Base-by-base conservation (phyloP, 192 early-diverging fungal species). In the Powellomyces hirtus region DNA sequence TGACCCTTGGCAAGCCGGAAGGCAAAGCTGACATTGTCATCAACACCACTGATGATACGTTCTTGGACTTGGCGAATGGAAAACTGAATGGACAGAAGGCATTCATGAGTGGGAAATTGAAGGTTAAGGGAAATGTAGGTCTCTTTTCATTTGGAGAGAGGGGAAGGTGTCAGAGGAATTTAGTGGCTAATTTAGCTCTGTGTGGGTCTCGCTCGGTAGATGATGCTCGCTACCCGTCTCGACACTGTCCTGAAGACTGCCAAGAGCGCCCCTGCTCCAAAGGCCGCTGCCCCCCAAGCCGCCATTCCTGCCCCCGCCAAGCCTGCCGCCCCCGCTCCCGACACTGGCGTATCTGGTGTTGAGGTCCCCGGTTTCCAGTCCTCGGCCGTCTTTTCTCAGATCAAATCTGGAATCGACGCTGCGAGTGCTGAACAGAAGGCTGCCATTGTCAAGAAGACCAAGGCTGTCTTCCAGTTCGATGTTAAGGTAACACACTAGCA, bases 311-410 rank as follows among this genome's bases (percentile, higher is more conserved):
- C 71, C 16, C 13, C 64, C 34, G n/a, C 62, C 22, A 31, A 29
- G 35, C 35, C 70, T 13, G 33, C 70, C 52, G 22, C 58, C 10
- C 59, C 68, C 38, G 62, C 61, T 26, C 51, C 51, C n/a, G n/a
- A n/a, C n/a, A n/a, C n/a, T n/a, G n/a, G n/a, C n/a, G n/a, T n/a
- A n/a, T n/a, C n/a, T n/a, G n/a, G n/a, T n/a, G 73, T 88, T 53
- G 84, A 79, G n/a, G 78, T 77, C 59, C 70, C 79, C 57, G 90
- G 90, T 45, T 94, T 91, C 79, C 71, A 89, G 63, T 88, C 87
- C 45, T 88, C 89, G 59, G 81, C 79, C 27, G 68, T 94, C 51
- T 86, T 95, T 70, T 75, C 75, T 16, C 76, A 89, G 62, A 85
- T 94, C 55, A 72, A 80, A 40, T 76, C 87, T 27, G 74, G 75